phyloP scores from a whole-genome alignment of 768 basidiomycete species.

The Collybia nuda region DNA sequence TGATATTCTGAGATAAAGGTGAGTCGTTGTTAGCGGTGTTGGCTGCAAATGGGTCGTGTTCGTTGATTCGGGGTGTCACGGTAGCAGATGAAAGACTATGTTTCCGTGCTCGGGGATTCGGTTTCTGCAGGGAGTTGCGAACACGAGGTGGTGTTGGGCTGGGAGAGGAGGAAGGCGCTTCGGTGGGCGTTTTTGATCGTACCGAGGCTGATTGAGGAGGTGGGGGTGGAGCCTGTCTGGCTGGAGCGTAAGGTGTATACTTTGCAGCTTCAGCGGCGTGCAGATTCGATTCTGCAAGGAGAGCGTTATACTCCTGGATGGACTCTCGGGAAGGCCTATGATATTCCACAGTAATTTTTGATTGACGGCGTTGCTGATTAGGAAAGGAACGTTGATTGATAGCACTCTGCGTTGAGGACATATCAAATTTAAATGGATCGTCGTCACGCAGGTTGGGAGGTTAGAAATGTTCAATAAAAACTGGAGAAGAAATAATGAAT shows the following conservation, averaged over 20 bases:
- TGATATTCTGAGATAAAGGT: slow-evolving; percentile 23
- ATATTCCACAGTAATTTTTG: slow-evolving; percentile 74
- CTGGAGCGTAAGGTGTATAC: slow-evolving; percentile 32
- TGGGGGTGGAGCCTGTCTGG: slow-evolving; percentile 38
- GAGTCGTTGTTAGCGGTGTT: slow-evolving; percentile 29
- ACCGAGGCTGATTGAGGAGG: slow-evolving; percentile 31
- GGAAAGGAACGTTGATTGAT: slow-evolving; percentile 45
- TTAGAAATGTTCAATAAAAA: too few relatives aligned
- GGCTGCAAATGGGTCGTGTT: slow-evolving; percentile 62
- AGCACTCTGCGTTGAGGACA: slow-evolving; percentile 46
- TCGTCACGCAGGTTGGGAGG: too few relatives aligned
- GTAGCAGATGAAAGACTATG: slow-evolving; percentile 43
- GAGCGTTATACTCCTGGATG: slow-evolving; percentile 75
- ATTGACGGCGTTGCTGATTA: slow-evolving; percentile 45
- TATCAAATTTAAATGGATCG: slow-evolving; percentile 18
- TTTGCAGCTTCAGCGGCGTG: slow-evolving; percentile 54
- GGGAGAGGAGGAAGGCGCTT: slow-evolving; percentile 33
- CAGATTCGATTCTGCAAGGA: slow-evolving; percentile 59
- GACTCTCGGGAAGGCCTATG: slow-evolving; percentile 73
- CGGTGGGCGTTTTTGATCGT: slow-evolving; percentile 47
- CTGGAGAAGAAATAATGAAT: not conserved
- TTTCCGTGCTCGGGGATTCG: slow-evolving; percentile 51
- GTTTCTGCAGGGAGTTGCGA: slow-evolving; percentile 66
- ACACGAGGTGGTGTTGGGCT: slow-evolving; percentile 28
- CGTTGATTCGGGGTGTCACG: slow-evolving; percentile 35